Evolutionary conservation across 2,329 filamentous ascomycete species (phyloP), one percentile per base, ranked within the genome.

Genomic region (Coleophoma crateriformis): DNA sequence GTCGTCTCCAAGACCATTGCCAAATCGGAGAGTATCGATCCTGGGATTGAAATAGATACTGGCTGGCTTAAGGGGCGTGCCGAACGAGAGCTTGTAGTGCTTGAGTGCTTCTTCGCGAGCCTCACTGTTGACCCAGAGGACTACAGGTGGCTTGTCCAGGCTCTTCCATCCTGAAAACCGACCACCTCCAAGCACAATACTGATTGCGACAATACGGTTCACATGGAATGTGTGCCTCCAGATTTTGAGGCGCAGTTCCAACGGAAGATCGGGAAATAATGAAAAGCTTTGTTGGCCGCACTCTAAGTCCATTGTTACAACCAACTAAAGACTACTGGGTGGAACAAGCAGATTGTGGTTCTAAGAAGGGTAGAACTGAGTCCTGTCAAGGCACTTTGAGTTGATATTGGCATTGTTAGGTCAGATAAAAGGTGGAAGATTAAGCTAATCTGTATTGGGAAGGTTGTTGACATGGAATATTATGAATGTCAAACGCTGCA

Each of bases 171-270:
- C 48, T 7, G 35, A 33, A 22, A 53, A 50, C 10, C 14, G 33
- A n/a, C 27, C 14, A 14, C 35, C 14, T 7, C 15, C 7, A 17
- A 22, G 38, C 5, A 13, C 7, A n/a, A 42, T 10, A 10, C 19
- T 10, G 13, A 42, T 46, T 52, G 13, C 19, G 4, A 59, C 46
- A 11, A 44, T 49, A 22, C 57, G 52, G 40, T 54, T 50, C 12
- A 45, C 48, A 33, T 46, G 48, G 4, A 51, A 32, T 13, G 53
- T 43, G 10, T 37, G 47, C n/a, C 45, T 20, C 56, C 57, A 61
- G 20, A 57, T 58, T 34, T 59, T 57, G 45, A 62, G 53, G 33
- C 58, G 60, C 3, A 61, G 43, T 45, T 62, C 60, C 7, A 45
- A 51, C 19, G 58, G 58, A 17, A 61, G 50, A 7, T 47, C 13